Base-by-base conservation (phyloP, 805 yeast genomes). In the Metschnikowia chrysomelidarum region DNA sequence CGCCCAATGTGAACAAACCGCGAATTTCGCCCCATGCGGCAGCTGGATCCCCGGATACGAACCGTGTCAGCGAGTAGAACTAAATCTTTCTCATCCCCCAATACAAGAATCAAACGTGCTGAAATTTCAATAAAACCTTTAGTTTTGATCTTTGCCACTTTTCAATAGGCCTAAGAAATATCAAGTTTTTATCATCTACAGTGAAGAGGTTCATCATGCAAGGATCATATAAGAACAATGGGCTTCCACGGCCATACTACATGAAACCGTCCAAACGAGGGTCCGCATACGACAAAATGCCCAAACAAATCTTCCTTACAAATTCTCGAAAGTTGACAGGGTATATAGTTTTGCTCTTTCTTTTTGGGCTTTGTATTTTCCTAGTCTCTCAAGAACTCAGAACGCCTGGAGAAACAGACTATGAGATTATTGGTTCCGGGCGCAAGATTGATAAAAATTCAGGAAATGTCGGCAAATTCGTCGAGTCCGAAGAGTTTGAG, bases 191-290 rank as follows among this genome's bases (percentile, higher is more conserved):
- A n/a, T n/a, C n/a, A n/a, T n/a, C n/a, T n/a, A n/a, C n/a, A n/a
- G n/a, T n/a, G n/a, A n/a, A n/a, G n/a, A n/a, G n/a, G n/a, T n/a
- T n/a, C n/a, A 19, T 7, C 22, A 67, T 67, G 73, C 73, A 67
- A 55, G 73, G 73, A 23, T 52, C 65, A 9, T 64, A 67, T 46
- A 63, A 62, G 34, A 57, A 53, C 36, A 57, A 62, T 42, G 73
- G 72, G 11, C 57, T 67, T 31, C 73, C 73, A 14, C 53, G 72
- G 40, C 73, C 73, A 5, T 67, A 67, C 50, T 63, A 67, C 46
- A 67, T 67, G 72, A 67, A 65, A 46, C 71, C 73, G 3, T 54
- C 53, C 39, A 59, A 53, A 44, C 62, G 58, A 36, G 45, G 49
- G 15, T 62, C 68, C 0, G 67, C 63, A 1, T 67, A 67, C 44